Evolutionary conservation across 2,329 filamentous ascomycete species (phyloP).

Genomic region (Leptosphaerulina australis): DNA sequence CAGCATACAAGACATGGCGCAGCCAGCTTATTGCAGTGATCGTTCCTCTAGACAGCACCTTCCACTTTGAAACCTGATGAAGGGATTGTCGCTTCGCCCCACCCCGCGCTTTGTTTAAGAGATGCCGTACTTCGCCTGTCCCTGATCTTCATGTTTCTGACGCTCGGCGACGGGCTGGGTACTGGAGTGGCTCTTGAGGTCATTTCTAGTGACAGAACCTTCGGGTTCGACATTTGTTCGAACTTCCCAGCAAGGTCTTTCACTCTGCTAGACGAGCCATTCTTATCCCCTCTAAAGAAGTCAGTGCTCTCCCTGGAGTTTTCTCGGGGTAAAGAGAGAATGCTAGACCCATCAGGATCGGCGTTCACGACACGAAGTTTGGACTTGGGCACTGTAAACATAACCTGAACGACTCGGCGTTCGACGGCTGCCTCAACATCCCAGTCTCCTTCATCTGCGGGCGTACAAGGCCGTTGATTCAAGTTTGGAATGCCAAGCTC

Average conservation of each 20-base stretch:
- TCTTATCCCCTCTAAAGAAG: neutral
- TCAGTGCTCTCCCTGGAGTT: constrained; percentile 21
- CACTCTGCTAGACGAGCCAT: constrained; percentile 30
- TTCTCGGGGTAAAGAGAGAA: constrained; percentile 35
- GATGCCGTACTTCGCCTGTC: constrained; percentile 23
- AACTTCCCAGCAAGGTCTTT: constrained; percentile 41
- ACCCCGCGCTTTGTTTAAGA: constrained; percentile 14
- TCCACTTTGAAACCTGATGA: constrained; percentile 6
- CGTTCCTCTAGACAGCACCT: too few relatives aligned
- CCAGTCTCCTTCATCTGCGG: constrained; percentile 55
- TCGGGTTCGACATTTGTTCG: constrained; percentile 29
- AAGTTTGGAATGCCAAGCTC: constrained; percentile 29
- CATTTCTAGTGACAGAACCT: neutral
- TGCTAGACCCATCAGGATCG: constrained; percentile 38
- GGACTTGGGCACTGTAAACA: constrained; percentile 93
- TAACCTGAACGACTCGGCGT: constrained; percentile 61
- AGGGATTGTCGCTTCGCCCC: constrained; percentile 1
- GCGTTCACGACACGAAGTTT: constrained; percentile 84
- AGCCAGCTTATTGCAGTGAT: too few relatives aligned
- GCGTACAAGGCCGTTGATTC: constrained; percentile 35
- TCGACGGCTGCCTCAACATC: constrained; percentile 57
- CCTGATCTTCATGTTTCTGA: constrained; percentile 32
- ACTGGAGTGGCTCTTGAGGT: constrained; percentile 17
- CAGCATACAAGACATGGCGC: too few relatives aligned
- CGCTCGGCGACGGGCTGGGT: constrained; percentile 12